Percentiles rank a stretch among this genome's conserved stretches.
Conservation (phyloP, 495 filamentous ascomycete species). For the Aspergillus ostianus region DNA sequence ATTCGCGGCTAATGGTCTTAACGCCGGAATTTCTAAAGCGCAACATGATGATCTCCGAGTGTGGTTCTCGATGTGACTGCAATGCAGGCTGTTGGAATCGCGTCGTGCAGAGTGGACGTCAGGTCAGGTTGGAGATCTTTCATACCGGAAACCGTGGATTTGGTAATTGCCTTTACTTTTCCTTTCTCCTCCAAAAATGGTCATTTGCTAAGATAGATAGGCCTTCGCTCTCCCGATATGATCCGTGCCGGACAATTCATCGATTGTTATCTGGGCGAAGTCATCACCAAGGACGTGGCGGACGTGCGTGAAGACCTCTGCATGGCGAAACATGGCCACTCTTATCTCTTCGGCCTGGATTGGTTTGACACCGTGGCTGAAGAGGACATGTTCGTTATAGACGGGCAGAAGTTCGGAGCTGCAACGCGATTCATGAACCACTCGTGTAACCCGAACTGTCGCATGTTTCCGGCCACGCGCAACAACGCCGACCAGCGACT, state of each 20-base stretch:
- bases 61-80: slow-evolving; percentile 71
- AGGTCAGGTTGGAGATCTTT: slow-evolving; percentile 78
- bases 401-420: slow-evolving; percentile 58
- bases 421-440: slow-evolving; percentile 65
- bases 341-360: slow-evolving; percentile 84
- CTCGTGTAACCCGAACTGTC: slow-evolving; percentile 70
- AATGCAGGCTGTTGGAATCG: slow-evolving; percentile 67
- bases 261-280: slow-evolving; percentile 84
- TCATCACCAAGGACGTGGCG: slow-evolving; percentile 72
- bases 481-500: slow-evolving; percentile 71
- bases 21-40: slow-evolving; percentile 29
- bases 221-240: slow-evolving; percentile 65
- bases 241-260: slow-evolving; percentile 81
- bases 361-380: slow-evolving; percentile 57
- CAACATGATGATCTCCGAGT: slow-evolving; percentile 71
- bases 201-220: slow-evolving; percentile 30
- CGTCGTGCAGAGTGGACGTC: slow-evolving; percentile 76
- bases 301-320: slow-evolving; percentile 58
- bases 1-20: slow-evolving; percentile 22
- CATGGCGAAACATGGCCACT: slow-evolving; percentile 31
- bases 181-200: neutral
- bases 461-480: slow-evolving; percentile 77
- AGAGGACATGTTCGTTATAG: slow-evolving; percentile 50
- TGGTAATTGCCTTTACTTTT: slow-evolving; percentile 50
- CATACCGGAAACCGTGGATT: slow-evolving; percentile 75